A percentile compares a stretch with the other conserved stretches of the same genome.
Evolutionary conservation across 2,329 filamentous ascomycete species (phyloP).

Genomic region (Cordyceps sp.): DNA sequence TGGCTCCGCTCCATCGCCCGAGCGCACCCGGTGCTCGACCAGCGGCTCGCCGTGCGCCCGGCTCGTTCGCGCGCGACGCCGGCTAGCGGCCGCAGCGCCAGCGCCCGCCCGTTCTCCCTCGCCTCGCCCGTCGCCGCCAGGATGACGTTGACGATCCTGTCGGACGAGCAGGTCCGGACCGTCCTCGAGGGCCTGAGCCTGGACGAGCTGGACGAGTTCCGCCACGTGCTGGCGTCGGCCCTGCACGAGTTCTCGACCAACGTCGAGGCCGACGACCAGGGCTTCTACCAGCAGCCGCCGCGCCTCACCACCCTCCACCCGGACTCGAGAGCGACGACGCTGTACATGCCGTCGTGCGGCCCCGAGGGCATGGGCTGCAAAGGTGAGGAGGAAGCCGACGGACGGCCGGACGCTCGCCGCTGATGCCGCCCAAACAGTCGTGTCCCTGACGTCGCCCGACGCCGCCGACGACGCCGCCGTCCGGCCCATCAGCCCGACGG

Average conservation of each 20-base stretch:
- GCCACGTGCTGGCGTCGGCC: conserved; percentile 28
- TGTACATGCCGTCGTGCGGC: conserved; percentile 61
- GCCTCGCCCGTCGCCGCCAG: conserved; percentile 4
- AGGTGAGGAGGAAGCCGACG: conserved; percentile 20
- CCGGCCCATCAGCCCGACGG: conserved; percentile 33
- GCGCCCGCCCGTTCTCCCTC: not conserved
- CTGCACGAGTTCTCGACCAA: conserved; percentile 47
- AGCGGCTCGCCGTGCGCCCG: too few relatives aligned
- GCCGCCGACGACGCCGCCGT: conserved; percentile 8
- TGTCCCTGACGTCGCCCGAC: conserved; percentile 38
- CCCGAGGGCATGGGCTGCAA: conserved; percentile 52
- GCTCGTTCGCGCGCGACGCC: too few relatives aligned
- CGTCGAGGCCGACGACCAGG: conserved; percentile 23
- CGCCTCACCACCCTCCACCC: conserved; percentile 30
- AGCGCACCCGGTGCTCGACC: too few relatives aligned
- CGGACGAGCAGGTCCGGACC: conserved; percentile 35
- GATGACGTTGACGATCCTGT: conserved; percentile 43
- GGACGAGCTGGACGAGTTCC: conserved; percentile 35
- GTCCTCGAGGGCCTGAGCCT: conserved; percentile 35
- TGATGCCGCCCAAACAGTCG: conserved; percentile 24
- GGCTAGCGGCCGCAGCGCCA: not conserved
- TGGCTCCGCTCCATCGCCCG: too few relatives aligned
- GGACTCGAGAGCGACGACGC: conserved; percentile 37
- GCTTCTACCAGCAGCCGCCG: conserved; percentile 37
- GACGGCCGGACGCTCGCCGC: not conserved